Base-by-base conservation (phyloP, 2,329 filamentous ascomycete species). In the Talaromyces verruculosus region DNA sequence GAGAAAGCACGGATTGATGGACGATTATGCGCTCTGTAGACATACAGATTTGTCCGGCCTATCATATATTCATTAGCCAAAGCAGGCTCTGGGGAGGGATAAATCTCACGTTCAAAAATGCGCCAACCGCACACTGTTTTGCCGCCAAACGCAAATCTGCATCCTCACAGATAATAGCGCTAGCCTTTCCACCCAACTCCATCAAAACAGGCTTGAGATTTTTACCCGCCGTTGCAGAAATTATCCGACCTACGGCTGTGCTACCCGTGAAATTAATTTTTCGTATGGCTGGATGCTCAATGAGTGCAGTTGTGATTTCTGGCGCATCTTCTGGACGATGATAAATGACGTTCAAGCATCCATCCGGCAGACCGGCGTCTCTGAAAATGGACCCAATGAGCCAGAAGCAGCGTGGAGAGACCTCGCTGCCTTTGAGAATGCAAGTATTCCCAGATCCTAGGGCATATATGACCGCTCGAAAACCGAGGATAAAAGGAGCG, bases 361-460 rank as follows among this genome's bases (percentile, higher is more conserved):
- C 91, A 1, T 81, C 79, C 0, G 91, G 91, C 3, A 94, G 81
- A 0, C 91, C 91, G 1, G 91, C 91, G 68, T 91, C 85, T 68
- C 84, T 84, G 70, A 92, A 83, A 19, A 87, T 79, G 25, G 37
- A 35, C 15, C 30, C 53, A 33, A 64, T 45, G 11, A 33, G 39
- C 62, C 62, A 64, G 10, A 47, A 64, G 30, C 51, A 57, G 22
- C 28, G 28, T 5, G 62, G 62, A 13, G 51, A 47, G 10, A 37
- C 10, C 35, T 64, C 62, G 8, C 37, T 37, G 11, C 62, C 62
- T n/a, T 64, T 64, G 15, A 64, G 35, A 11, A 64, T 37, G 19
- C 30, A 30, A 6, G 62, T 64, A 13, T 59, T 64, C 2, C 62
- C 62, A 17, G 53, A 41, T 10, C 51, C 62, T 19, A 64, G 53